Evolutionary conservation across 164 flowering plant genomes (phyloP).

Genomic region (Berberis thunbergii): DNA sequence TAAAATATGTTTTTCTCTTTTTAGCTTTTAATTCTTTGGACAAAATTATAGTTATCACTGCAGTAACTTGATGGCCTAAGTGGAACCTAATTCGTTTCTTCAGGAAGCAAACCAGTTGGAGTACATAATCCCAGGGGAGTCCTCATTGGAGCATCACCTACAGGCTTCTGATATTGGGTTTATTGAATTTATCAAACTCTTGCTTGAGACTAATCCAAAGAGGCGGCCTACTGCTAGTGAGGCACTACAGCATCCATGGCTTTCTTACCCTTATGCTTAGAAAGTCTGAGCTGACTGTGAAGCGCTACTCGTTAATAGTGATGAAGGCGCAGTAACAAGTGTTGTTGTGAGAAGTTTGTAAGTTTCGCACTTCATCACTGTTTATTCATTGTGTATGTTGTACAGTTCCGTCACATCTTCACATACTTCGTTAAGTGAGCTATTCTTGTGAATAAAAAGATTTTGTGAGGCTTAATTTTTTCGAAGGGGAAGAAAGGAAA

Average conservation of each 20-base stretch:
- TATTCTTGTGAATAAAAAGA: no score
- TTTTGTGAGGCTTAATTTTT: no score
- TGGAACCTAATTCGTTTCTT: constrained; percentile 1
- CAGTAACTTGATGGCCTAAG: no score
- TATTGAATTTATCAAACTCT: constrained; percentile 38
- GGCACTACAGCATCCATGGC: constrained; percentile 87
- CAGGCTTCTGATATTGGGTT: constrained; percentile 44
- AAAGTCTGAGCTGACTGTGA: not conserved
- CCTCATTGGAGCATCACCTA: constrained; percentile 53
- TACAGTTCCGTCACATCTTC: no score
- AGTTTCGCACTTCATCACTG: constrained; percentile 1
- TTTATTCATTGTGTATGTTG: constrained; percentile 4
- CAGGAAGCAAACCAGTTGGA: constrained; percentile 72
- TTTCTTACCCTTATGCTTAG: constrained; percentile 36
- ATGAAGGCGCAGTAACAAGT: no score
- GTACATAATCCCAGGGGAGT: constrained; percentile 58
- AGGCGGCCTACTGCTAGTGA: constrained; percentile 70
- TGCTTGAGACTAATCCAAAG: constrained; percentile 69
- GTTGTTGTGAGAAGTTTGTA: constrained; percentile 3
- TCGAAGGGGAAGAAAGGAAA: no score
- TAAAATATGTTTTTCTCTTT: no score
- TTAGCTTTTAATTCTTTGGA: no score
- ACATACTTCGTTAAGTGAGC: no score
- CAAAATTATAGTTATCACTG: no score
- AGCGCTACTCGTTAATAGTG: no score